Evolutionary conservation across 306 rosid genomes (phyloP), one percentile per base, ranked within the genome.

Genomic region (Quercus alba): DNA sequence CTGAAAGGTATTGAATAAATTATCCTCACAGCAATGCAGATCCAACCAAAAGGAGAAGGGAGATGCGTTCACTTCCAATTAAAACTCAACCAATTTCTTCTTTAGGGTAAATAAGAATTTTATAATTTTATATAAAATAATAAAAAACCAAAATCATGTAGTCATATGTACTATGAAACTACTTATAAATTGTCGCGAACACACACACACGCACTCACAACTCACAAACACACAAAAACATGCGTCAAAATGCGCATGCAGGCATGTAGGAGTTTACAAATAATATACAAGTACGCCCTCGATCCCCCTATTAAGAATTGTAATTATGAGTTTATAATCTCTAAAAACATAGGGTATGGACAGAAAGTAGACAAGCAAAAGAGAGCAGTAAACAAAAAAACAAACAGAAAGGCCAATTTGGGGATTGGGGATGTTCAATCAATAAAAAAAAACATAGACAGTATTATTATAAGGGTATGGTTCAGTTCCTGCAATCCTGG

Each of bases 201-300:
- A 77, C 69, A 73, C 26, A 82, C 78, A 41, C 46, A 41, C 46
- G 46, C 46, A 41, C 46, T 41, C 46, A 38, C 44, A 38, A 81
- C 59, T 81, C 84, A 81, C 62, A 82, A 81, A 85, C 90, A 88
- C 97, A 88, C 88, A 89, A 86, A 93, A 84, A 82, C 89, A 91
- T 91, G 91, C 77, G 82, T 82, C 82, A 77, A 89, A 89, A 86
- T 85, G 85, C 97, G 97, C 98, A 89, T 90, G 98, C 97, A 87
- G 77, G 97, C 91, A 87, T 89, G 90, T 73, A 77, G 63, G 77
- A 72, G 61, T 55, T 46, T 19, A 82, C 5, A 81, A 63, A 56
- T 86, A 78, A 77, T 78, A 23, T 78, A 81, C 51, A 82, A 81
- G 77, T 38, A 74, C 44, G 28, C 52, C 76, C 78, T 86, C 57